phyloP scores from a whole-genome alignment of 345 rosid genomes.

The Citrus mangshanensis region DNA sequence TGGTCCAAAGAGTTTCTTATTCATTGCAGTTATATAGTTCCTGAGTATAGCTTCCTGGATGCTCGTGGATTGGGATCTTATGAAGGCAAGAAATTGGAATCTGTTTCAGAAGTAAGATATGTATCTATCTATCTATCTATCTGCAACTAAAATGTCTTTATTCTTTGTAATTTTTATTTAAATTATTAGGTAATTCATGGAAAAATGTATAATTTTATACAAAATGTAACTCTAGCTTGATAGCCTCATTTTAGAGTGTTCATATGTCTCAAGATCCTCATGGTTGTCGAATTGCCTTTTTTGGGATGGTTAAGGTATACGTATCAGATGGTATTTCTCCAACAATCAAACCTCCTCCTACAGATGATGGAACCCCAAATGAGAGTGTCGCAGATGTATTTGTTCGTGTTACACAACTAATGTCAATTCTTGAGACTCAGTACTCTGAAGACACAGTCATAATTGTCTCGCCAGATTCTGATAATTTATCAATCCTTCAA shows the following conservation, averaged over 20 bases:
- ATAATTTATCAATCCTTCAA: slow-evolving; percentile 77
- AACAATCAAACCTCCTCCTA: slow-evolving; percentile 84
- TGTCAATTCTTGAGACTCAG: slow-evolving; percentile 94
- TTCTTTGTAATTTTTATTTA: not conserved
- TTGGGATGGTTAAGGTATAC: slow-evolving; percentile 51
- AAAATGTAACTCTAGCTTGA: not conserved
- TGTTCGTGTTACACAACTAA: slow-evolving; percentile 83
- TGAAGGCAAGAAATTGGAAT: slow-evolving; percentile 78
- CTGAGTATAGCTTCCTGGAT: slow-evolving; percentile 91
- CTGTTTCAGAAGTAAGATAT: slow-evolving; percentile 64
- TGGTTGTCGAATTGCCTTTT: not conserved
- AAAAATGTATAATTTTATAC: no score
- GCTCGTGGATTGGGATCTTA: slow-evolving; percentile 97
- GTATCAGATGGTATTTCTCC: slow-evolving; percentile 74
- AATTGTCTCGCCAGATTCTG: slow-evolving; percentile 88
- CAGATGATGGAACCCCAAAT: slow-evolving; percentile 87
- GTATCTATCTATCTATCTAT: not conserved
- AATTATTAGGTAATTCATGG: not conserved
- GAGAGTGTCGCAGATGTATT: slow-evolving; percentile 90
- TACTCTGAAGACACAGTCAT: slow-evolving; percentile 73
- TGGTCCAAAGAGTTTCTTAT: not conserved
- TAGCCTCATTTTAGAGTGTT: not conserved
- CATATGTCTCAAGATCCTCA: not conserved
- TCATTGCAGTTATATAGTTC: slow-evolving; percentile 71
- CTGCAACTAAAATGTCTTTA: not conserved